Conservation (phyloP, 192 early-diverging fungal species). For the Borealophlyctis nickersoniae region DNA sequence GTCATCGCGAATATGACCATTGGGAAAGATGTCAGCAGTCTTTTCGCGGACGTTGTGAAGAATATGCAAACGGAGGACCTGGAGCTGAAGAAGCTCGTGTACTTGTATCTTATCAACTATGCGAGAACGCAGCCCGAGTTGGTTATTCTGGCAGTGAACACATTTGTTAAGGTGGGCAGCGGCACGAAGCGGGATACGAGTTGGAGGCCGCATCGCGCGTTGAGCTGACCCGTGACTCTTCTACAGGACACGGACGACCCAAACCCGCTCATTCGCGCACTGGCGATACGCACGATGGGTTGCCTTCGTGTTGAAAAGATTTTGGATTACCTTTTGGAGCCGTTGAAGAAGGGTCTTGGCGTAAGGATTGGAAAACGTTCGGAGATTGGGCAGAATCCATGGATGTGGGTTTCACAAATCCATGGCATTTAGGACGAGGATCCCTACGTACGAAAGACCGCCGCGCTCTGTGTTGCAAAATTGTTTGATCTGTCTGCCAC, state of each 20-base stretch:
- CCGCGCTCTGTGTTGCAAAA: conserved; percentile 93
- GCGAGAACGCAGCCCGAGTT: conserved; percentile 95
- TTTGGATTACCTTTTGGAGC: conserved; percentile 88
- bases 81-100: conserved; percentile 97
- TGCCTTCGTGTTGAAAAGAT: conserved; percentile 95
- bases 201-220: neutral
- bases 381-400: neutral
- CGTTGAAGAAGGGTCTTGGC: conserved; percentile 81
- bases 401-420: neutral
- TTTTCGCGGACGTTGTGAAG: conserved; percentile 97
- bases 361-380: conserved; percentile 33
- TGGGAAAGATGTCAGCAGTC: conserved; percentile 92
- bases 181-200: neutral
- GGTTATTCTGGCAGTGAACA: conserved; percentile 94
- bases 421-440: conserved; percentile 69
- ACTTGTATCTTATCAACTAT: conserved; percentile 97
- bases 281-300: conserved; percentile 98
- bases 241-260: conserved; percentile 85
- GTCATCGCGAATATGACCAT: conserved; percentile 99
- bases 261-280: conserved; percentile 92
- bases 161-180: conserved; percentile 85
- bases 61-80: conserved; percentile 99
- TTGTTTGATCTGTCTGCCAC: conserved; percentile 86
- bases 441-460: conserved; percentile 97
- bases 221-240: conserved; percentile 12